A percentile compares a stretch with the other conserved stretches of the same genome.
Evolutionary conservation across 371 early-diverging fungal genomes (phyloP).

Genomic region (Nematocida major): DNA sequence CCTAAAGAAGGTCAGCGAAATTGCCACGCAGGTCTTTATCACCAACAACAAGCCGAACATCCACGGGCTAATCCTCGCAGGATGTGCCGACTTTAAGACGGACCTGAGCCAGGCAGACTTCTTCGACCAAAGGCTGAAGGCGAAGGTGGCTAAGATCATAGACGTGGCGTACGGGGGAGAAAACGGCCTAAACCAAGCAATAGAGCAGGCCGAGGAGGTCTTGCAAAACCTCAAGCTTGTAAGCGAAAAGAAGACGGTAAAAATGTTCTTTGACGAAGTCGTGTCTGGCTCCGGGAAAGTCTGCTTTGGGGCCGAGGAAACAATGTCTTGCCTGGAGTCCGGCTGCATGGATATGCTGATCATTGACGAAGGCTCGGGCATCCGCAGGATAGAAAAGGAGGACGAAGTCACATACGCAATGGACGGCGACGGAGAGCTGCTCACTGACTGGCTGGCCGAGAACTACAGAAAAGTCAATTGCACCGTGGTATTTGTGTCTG

Average conservation of each 20-base stretch:
- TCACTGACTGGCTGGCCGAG: slow-evolving; percentile 96
- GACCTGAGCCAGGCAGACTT: slow-evolving; percentile 82
- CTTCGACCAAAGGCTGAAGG: slow-evolving; percentile 80
- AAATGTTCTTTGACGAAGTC: slow-evolving; percentile 89
- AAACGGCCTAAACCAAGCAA: slow-evolving; percentile 97
- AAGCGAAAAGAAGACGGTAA: slow-evolving; percentile 92
- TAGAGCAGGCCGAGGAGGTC: slow-evolving; percentile 82
- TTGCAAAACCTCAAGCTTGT: slow-evolving; percentile 90
- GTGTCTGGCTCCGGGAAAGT: slow-evolving; percentile 87
- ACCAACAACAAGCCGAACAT: slow-evolving; percentile 83
- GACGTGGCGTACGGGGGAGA: slow-evolving; percentile 98
- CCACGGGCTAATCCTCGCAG: slow-evolving; percentile 84
- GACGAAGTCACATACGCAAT: slow-evolving; percentile 71
- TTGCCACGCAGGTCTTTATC: slow-evolving; percentile 80
- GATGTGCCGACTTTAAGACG: slow-evolving; percentile 95
- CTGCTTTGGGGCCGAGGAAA: slow-evolving; percentile 91
- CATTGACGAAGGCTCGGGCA: slow-evolving; percentile 80
- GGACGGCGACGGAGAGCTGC: slow-evolving; percentile 70
- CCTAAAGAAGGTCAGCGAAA: slow-evolving; percentile 92
- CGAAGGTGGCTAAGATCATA: slow-evolving; percentile 80
- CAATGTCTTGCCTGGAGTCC: slow-evolving; percentile 83
- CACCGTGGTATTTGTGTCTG: slow-evolving; percentile 84
- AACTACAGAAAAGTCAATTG: slow-evolving; percentile 91
- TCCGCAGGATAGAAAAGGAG: slow-evolving; percentile 65
- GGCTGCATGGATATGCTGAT: slow-evolving; percentile 92